These are phyloP conservation scores for Solanum phureja DNA, from an alignment of 257 asterid species.

Conservation along the genomic window DNA sequence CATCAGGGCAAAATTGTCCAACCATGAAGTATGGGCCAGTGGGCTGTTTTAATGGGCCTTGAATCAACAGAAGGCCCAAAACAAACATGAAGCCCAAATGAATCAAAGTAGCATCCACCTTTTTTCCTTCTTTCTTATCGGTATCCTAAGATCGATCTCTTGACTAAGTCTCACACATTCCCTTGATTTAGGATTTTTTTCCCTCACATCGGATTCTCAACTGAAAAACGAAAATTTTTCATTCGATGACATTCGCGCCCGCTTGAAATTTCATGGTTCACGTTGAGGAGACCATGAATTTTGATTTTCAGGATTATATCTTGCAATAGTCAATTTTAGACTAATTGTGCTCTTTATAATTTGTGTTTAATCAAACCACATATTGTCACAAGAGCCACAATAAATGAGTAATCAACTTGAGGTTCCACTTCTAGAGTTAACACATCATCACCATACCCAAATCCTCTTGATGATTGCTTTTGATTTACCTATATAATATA, in stretches of 20 bases:
- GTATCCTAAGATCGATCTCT: not conserved
- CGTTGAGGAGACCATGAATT: not conserved
- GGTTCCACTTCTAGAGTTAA: constrained; percentile 57
- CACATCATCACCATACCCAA: constrained; percentile 64
- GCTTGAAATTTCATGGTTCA: not conserved
- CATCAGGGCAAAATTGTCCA: not conserved
- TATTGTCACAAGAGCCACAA: constrained; percentile 66
- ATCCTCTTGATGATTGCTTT: constrained; percentile 48
- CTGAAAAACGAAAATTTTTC: fast-evolving
- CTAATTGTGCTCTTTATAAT: constrained; percentile 9
- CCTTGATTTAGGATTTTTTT: not conserved
- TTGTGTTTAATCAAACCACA: constrained; percentile 46
- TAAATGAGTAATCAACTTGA: constrained; percentile 39
- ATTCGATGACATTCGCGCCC: fast-evolving
- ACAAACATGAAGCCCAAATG: too few relatives aligned
- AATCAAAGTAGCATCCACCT: not conserved
- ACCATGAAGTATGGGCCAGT: not conserved
- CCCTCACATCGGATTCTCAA: not conserved
- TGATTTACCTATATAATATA: constrained; percentile 31
- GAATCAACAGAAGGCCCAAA: not conserved
- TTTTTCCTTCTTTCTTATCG: too few relatives aligned
- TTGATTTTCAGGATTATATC: not conserved
- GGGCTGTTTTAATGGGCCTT: not conserved
- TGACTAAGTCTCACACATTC: not conserved
- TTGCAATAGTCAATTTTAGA: not conserved